phyloP scores from a whole-genome alignment of 2,329 filamentous ascomycete species.

The Zasmidium angulare region DNA sequence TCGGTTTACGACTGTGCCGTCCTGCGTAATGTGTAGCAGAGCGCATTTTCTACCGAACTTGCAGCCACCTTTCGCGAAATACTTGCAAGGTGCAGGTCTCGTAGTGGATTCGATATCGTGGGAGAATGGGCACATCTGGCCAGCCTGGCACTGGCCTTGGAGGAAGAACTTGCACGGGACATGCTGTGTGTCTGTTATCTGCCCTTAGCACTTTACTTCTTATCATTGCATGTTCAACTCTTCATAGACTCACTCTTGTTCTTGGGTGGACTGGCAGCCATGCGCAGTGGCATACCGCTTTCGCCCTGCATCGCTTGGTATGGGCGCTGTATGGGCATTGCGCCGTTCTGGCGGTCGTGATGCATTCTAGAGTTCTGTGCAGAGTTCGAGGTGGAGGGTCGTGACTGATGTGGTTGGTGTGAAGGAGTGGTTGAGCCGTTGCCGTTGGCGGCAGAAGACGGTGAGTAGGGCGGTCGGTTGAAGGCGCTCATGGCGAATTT shows the following conservation, averaged over 20 bases:
- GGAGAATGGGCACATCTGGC: conserved; percentile 92
- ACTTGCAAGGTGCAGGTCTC: conserved; percentile 91
- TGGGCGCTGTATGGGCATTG: conserved; percentile 29
- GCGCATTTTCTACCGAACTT: conserved; percentile 98
- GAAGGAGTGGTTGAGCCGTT: conserved; percentile 6
- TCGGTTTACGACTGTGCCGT: conserved; percentile 87
- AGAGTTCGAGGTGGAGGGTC: conserved; percentile 21
- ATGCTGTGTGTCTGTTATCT: conserved; percentile 77
- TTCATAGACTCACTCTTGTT: conserved; percentile 44
- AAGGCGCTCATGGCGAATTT: conserved; percentile 16
- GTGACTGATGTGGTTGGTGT: conserved; percentile 7
- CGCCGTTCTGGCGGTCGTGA: conserved; percentile 26
- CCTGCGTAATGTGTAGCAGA: conserved; percentile 90
- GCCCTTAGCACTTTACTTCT: neutral
- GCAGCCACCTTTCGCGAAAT: conserved; percentile 99
- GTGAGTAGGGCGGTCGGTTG: conserved; percentile 12
- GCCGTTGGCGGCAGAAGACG: conserved; percentile 7
- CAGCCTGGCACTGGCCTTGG: conserved; percentile 93
- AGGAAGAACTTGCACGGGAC: conserved; percentile 99
- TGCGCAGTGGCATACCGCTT: conserved; percentile 28
- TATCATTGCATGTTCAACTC: neutral
- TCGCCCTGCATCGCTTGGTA: conserved; percentile 20
- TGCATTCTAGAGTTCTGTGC: conserved; percentile 22
- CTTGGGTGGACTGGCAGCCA: conserved; percentile 49
- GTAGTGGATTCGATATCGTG: conserved; percentile 84